Evolutionary conservation across 2,329 filamentous ascomycete species (phyloP), one percentile per base, ranked within the genome.

Genomic region (Paradendryphiella salina): DNA sequence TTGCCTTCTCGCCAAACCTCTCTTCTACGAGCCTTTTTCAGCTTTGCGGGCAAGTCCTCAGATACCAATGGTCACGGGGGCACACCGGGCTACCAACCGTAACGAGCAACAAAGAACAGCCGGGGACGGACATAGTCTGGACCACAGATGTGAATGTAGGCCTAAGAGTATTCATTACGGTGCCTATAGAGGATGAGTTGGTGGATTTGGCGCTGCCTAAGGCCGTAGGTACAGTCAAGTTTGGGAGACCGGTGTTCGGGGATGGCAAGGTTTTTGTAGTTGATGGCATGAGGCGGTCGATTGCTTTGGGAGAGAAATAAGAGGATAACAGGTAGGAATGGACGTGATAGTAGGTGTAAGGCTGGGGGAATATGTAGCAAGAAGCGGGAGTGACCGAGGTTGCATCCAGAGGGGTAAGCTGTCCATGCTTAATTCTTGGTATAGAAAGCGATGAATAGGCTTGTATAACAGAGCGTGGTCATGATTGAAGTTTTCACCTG

Each of bases 181-280:
- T 77, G 5, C 75, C 75, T 0, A 61, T 68, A 17, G 70, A 75
- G 55, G 72, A 72, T 1, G 57, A 67, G 2, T 58, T 76, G 29
- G 59, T 64, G 11, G 59, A 69, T 20, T 72, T 77, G 52, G 56
- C 61, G 5, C 36, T 76, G 3, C 73, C 75, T 2, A 66, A 67
- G 13, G 70, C 73, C 1, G 71, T 73, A 11, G 72, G 74, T 4
- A 56, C 73, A 13, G 72, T 72, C 36, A 76, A 75, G 48, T 78
- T 72, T 48, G 69, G 65, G 45, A 69, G 70, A 38, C 75, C 68
- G 31, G 71, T 65, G 50, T 79, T 74, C 69, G 76, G 65, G 60
- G 74, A 71, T 52, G 55, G 60, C 5, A 57, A 48, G 46, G 57
- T 65, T n/a, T 65, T 63, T 54, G 41, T 65, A 20, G 39, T 66